Evolutionary conservation across 2,329 filamentous ascomycete genomes (phyloP).

Genomic region (Apiospora malaysiana): DNA sequence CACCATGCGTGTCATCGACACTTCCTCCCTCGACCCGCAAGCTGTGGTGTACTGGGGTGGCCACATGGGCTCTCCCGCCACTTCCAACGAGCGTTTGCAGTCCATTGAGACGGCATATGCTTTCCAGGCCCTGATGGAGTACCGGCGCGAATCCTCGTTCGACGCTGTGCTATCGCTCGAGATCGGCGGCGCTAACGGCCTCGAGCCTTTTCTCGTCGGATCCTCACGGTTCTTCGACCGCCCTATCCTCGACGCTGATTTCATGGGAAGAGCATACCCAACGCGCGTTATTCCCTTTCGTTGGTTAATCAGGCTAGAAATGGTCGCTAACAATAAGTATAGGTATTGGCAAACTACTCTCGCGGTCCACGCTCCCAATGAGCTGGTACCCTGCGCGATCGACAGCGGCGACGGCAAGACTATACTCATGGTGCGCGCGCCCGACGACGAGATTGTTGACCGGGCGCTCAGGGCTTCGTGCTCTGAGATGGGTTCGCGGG

Average conservation of each 20-base stretch:
- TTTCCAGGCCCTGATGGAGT: slow-evolving; percentile 1
- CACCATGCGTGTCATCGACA: slow-evolving; percentile 15
- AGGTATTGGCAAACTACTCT: slow-evolving; percentile 53
- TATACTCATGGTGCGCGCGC: not conserved
- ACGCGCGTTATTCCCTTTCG: slow-evolving; percentile 35
- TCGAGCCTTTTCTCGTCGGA: slow-evolving; percentile 60
- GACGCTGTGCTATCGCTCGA: slow-evolving; percentile 64
- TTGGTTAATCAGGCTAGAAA: not conserved
- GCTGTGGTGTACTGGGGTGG: slow-evolving; percentile 16
- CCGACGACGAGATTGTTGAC: slow-evolving; percentile 18
- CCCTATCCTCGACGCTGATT: slow-evolving; percentile 56
- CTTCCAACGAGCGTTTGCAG: slow-evolving; percentile 2
- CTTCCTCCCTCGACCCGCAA: not conserved
- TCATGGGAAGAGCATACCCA: slow-evolving; percentile 58
- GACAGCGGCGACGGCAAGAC: slow-evolving; percentile 51
- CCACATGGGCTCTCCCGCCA: not conserved
- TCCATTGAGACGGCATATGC: not conserved
- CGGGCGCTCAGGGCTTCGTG: not conserved
- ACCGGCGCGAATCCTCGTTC: not conserved
- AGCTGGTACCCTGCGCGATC: slow-evolving; percentile 48
- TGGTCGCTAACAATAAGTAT: not conserved
- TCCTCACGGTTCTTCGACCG: slow-evolving; percentile 55
- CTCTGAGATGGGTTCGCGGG: slow-evolving; percentile 9
- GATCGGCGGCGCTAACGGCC: slow-evolving; percentile 69
- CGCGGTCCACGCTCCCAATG: slow-evolving; percentile 47